phyloP scores from a whole-genome alignment of 177 flowering plant genomes.

The Tripterygium wilfordii region DNA sequence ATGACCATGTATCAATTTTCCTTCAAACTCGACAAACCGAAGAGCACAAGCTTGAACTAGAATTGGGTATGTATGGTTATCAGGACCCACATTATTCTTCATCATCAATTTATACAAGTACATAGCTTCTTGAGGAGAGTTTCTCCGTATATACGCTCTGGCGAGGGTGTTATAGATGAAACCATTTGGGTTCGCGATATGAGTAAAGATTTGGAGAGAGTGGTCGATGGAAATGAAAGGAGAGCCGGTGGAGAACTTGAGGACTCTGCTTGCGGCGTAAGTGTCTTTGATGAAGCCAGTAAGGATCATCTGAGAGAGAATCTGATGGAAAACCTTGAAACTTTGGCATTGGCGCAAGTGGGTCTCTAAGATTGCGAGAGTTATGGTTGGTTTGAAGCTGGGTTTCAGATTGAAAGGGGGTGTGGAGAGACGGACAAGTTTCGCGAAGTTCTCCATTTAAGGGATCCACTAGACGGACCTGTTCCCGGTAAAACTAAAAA shows the following conservation, averaged over 20 bases:
- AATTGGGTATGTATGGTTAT: slow-evolving; percentile 55
- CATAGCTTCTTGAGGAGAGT: slow-evolving; percentile 17
- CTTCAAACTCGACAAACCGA: slow-evolving; percentile 29
- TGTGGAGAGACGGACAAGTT: too few relatives aligned
- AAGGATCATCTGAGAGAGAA: slow-evolving; percentile 57
- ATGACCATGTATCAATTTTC: slow-evolving; percentile 52
- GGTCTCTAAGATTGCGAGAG: slow-evolving; percentile 39
- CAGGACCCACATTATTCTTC: slow-evolving; percentile 23
- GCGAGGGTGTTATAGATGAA: slow-evolving; percentile 61
- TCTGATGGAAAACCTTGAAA: slow-evolving; percentile 44
- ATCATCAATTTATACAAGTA: slow-evolving; percentile 43
- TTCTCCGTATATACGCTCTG: slow-evolving; percentile 36
- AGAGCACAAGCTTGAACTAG: slow-evolving; percentile 37
- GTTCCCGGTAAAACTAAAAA: too few relatives aligned
- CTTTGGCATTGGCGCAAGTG: slow-evolving; percentile 37
- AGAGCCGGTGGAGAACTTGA: slow-evolving; percentile 41
- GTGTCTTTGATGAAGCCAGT: slow-evolving; percentile 56
- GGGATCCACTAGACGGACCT: too few relatives aligned
- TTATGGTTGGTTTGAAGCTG: slow-evolving; percentile 25
- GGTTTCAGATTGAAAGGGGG: slow-evolving; percentile 13
- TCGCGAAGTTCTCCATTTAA: too few relatives aligned
- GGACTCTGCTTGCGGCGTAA: slow-evolving; percentile 59
- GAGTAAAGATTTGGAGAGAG: slow-evolving; percentile 36
- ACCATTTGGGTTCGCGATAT: slow-evolving; percentile 33
- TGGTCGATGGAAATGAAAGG: slow-evolving; percentile 30